A percentile compares a stretch with the other conserved stretches of the same genome.
phyloP scores from a whole-genome alignment of 2,329 filamentous ascomycete genomes.

The Pyrenophora graminea region DNA sequence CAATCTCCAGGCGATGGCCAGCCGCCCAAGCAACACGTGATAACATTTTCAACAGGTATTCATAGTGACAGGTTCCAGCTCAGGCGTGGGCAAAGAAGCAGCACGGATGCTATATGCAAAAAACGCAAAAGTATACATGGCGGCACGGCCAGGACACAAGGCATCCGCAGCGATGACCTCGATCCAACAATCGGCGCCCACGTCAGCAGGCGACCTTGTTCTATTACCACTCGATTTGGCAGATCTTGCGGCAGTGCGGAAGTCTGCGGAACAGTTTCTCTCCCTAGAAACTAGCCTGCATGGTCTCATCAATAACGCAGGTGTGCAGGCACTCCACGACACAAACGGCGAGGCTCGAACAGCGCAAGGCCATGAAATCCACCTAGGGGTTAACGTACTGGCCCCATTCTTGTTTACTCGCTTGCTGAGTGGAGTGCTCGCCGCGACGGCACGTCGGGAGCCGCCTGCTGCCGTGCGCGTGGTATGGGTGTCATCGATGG shows the following conservation, averaged over 20 bases:
- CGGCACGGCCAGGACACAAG: slow-evolving; percentile 47
- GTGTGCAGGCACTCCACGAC: slow-evolving; percentile 23
- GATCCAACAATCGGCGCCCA: background rate
- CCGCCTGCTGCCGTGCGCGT: slow-evolving; percentile 39
- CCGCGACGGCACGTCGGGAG: slow-evolving; percentile 1
- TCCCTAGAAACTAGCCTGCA: slow-evolving; percentile 46
- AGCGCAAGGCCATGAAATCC: slow-evolving; percentile 22
- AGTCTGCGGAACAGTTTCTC: slow-evolving; percentile 42
- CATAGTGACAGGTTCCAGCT: slow-evolving; percentile 55
- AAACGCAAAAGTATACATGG: slow-evolving; percentile 59
- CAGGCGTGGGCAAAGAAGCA: slow-evolving; percentile 57
- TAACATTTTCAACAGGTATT: slow-evolving; percentile 41
- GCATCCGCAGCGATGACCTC: background rate
- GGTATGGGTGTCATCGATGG: slow-evolving; percentile 30
- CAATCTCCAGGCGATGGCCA: background rate
- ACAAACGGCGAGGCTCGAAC: slow-evolving; percentile 20
- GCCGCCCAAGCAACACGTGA: background rate
- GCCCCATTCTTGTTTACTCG: slow-evolving; percentile 46
- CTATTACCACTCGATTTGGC: background rate
- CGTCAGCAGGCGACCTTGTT: background rate
- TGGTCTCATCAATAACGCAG: slow-evolving; percentile 46
- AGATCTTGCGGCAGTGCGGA: background rate
- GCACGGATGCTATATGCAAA: slow-evolving; percentile 57
- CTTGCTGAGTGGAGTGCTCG: slow-evolving; percentile 35
- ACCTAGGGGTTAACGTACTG: slow-evolving; percentile 47